Base-by-base conservation (phyloP, 1,284 basidiomycete genomes). In the Tremellales sp. region DNA sequence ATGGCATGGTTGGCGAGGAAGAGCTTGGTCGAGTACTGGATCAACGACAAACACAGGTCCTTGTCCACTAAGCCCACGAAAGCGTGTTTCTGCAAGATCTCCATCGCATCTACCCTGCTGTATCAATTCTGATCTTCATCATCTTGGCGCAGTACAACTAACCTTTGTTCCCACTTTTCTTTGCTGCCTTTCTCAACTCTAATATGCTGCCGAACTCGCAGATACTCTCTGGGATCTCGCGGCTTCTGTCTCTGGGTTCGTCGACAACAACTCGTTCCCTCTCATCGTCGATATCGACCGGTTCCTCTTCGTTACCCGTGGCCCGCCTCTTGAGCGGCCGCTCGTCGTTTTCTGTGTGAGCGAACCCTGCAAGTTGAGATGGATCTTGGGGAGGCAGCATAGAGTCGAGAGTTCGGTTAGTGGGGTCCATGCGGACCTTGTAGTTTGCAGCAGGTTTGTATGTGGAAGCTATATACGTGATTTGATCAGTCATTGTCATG, bases 11-110 rank as follows among this genome's bases (percentile, higher is more conserved):
- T 87, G 51, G 97, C 78, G 5, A 97, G 79, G 66, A 92, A 94
- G 1, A 99, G 75, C 57, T 87, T 86, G 0, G 90, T 97, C 26
- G 81, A 80, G 68, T 92, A 82, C 67, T 99, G 95, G 1, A 98
- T 76, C 25, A 97, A 74, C 2, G 90, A 87, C 2, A 91, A 74
- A 51, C 82, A 85, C 31, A 81, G 78, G 16, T 79, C 70, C 7
- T 84, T 69, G 66, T 97, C 92, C 4, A 93, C 89, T 21, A 97
- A 82, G 1, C 94, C 94, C 27, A 98, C 92, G 64, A 95, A 97
- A 0, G 83, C 86, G 62, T 97, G 90, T 36, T 88, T 85, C 53
- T 84, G 79, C 28, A 98, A 66, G 31, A 97, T 85, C 56, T 92
- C 87, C 0, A 81, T 81, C 14, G 97, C 74, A 32, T 83, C 92